A percentile compares a stretch with the other conserved stretches of the same genome.
phyloP scores from a whole-genome alignment of 257 asterid genomes.

The Paraleonurus japonicus region DNA sequence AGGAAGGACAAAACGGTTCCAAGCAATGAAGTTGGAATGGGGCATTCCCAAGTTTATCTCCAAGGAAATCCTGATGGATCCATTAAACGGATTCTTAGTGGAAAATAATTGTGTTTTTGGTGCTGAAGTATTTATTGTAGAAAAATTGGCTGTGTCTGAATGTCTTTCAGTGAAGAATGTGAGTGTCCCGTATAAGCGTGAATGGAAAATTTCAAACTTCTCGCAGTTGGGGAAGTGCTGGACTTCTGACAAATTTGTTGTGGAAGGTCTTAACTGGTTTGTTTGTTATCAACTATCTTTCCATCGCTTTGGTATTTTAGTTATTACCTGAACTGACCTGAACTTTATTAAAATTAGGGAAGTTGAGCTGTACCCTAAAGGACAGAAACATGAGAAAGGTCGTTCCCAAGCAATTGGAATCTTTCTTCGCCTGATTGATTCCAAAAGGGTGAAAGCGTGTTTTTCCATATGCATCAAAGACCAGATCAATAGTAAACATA shows the following conservation, averaged over 20 bases:
- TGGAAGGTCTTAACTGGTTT: not conserved
- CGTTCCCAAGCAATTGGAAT: not conserved
- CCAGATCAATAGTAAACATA: not conserved
- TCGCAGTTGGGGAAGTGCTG: not conserved
- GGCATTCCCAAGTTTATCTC: slow-evolving; percentile 23
- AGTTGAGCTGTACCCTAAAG: not conserved
- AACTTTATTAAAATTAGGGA: not conserved
- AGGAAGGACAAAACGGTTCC: slow-evolving; percentile 14
- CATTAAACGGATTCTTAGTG: slow-evolving; percentile 21
- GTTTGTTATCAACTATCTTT: no score
- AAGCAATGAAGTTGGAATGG: slow-evolving; percentile 5
- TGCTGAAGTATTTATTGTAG: not conserved
- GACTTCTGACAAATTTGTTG: not conserved
- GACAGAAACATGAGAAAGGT: not conserved
- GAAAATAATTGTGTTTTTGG: slow-evolving; percentile 32
- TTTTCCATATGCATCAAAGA: not conserved
- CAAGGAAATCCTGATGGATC: not conserved
- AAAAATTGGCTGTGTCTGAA: not conserved
- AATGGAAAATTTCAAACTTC: slow-evolving; percentile 8
- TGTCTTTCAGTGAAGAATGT: not conserved
- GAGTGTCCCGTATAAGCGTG: not conserved
- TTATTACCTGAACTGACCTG: no score
- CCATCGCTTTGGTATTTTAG: no score
- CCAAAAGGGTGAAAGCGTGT: not conserved
- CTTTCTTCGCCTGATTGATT: not conserved